Evolutionary conservation across 2,329 filamentous ascomycete species (phyloP), one percentile per base, ranked within the genome.

Genomic region (Clarireedia homoeocarpa): DNA sequence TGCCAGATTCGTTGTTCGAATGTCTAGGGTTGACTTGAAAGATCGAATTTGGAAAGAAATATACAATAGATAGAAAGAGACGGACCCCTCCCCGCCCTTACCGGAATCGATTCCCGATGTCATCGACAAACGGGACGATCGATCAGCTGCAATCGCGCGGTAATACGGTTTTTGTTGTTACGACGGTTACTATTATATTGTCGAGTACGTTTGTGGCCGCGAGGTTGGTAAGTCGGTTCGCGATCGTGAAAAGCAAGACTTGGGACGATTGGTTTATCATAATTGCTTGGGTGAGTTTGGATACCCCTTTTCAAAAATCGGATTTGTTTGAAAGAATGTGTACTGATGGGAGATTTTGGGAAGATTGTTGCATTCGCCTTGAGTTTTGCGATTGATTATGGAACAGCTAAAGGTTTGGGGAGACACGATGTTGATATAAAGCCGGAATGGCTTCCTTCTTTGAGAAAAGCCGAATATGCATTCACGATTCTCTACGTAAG

Each of bases 211-310:
- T 95, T 68, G 88, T 96, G 63, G 76, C 77, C 44, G 79, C 88
- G 38, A 84, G 91, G 54, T 76, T 95, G 62, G 73, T 89, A 44
- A 90, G 88, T 58, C 81, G 91, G 27, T 77, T 81, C 50, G 82
- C 79, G 48, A 85, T 96, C 50, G 85, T 96, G 55, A 82, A 81
- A 63, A 84, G 80, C 54, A 72, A 90, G 51, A 83, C 79, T 55
- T 81, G 81, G 75, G 90, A 95, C 71, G 91, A 96, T 75, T 87
- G 85, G 71, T 81, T 88, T 64, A 94, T 96, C 71, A 71, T 90
- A 10, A 62, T 88, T 42, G 89, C 91, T 55, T 96, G 90, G 91
- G 71, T 83, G 51, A 55, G 65, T 42, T 9, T 51, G n/a, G 15
- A 6, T 40, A 10, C 27, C n/a, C 45, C 15, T n/a, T 3, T n/a